Evolutionary conservation across 2,329 filamentous ascomycete species (phyloP), one percentile per base, ranked within the genome.

Genomic region (Aspergillus clavatus): DNA sequence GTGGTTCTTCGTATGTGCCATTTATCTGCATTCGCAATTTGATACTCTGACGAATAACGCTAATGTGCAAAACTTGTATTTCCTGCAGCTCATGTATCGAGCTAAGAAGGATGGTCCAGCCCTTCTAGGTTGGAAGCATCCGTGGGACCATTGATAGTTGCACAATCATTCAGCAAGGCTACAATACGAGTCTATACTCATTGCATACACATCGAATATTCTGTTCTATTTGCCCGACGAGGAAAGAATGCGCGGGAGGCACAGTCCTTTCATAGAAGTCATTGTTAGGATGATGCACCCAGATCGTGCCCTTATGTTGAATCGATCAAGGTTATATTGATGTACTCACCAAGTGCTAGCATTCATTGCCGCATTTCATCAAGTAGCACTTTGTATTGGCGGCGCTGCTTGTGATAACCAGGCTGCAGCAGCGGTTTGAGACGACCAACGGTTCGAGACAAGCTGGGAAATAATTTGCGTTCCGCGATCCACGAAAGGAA

Each of bases 51-150:
- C n/a, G n/a, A n/a, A n/a, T n/a, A n/a, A n/a, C n/a, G n/a, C n/a
- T n/a, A n/a, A n/a, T n/a, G n/a, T n/a, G n/a, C n/a, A n/a, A n/a
- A n/a, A n/a, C n/a, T n/a, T n/a, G n/a, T n/a, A n/a, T n/a, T n/a
- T n/a, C n/a, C n/a, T n/a, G n/a, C 61, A 95, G 90, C 74, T 96
- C 66, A 89, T 96, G 83, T 97, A 96, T 76, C 83, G 93, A 62
- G 89, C 89, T 61, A 95, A 91, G 82, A 86, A 96, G 76, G 93
- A 98, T 63, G 90, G 90, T n/a, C 79, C 91, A 19, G 91, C 83
- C 43, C 75, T 97, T 54, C 68, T 98, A 60, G 93, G 93, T 68
- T 89, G 83, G 86, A 96, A 89, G 76, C 93, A 97, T 72, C 93
- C 89, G 55, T 96, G 89, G 89, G 90, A 96, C 59, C 89, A 95